phyloP scores from a whole-genome alignment of 108 stramenopile genomes.

The Conticribra guillardii region DNA sequence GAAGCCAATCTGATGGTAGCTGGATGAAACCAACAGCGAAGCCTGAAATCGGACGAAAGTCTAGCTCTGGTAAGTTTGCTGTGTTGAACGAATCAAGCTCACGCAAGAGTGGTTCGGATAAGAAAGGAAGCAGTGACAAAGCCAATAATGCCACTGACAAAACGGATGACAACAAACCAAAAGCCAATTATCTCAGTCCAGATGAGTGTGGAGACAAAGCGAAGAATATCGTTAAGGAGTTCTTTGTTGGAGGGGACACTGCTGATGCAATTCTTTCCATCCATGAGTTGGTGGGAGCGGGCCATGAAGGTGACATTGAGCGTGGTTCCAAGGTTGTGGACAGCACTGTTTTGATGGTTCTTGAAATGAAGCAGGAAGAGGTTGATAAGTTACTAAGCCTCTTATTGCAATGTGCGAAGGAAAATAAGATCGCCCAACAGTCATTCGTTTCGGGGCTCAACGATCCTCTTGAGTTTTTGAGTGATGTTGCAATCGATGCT shows the following conservation, averaged over 20 bases:
- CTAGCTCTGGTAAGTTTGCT: conserved; percentile 29
- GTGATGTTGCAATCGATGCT: conserved; percentile 84
- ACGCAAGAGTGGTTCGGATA: conserved; percentile 3
- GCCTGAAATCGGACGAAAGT: conserved; percentile 11
- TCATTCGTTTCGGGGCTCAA: conserved; percentile 61
- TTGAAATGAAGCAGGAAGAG: conserved; percentile 76
- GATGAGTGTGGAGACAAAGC: conserved; percentile 68
- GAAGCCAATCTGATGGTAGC: conserved; percentile 25
- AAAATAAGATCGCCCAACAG: conserved; percentile 50
- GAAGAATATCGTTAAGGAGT: conserved; percentile 74
- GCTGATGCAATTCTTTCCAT: conserved; percentile 74
- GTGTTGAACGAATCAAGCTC: conserved; percentile 19
- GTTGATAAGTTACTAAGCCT: conserved; percentile 62
- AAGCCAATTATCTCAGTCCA: conserved; percentile 37
- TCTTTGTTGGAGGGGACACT: conserved; percentile 74
- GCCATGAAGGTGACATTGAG: conserved; percentile 56
- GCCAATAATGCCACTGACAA: not conserved
- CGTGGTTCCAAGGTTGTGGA: conserved; percentile 76
- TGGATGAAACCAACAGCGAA: conserved; percentile 20
- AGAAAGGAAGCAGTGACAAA: conserved; percentile 32
- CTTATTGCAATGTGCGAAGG: conserved; percentile 42
- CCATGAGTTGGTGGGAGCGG: conserved; percentile 69
- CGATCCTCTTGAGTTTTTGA: conserved; percentile 80
- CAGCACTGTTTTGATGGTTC: conserved; percentile 59
- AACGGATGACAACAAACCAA: conserved; percentile 12